phyloP scores from a whole-genome alignment of 345 rosid genomes.

The Heritiera littoralis region DNA sequence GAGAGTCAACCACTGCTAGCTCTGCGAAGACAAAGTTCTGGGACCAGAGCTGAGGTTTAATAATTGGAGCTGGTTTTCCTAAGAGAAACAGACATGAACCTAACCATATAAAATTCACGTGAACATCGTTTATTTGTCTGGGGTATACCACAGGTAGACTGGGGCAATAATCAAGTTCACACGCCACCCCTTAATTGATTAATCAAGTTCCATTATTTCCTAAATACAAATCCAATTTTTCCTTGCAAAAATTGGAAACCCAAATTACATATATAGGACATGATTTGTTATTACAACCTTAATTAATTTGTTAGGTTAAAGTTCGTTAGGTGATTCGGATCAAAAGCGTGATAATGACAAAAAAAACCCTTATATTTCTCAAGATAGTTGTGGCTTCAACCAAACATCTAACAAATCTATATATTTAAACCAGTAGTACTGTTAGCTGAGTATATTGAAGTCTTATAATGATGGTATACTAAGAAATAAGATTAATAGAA shows the following conservation, averaged over 20 bases:
- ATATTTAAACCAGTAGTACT: background rate
- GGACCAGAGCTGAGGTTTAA: background rate
- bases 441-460: background rate
- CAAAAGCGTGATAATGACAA: background rate
- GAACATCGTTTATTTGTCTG: slow-evolving; percentile 1
- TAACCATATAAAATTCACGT: background rate
- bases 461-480: background rate
- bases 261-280: too few species aligned
- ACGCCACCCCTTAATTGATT: background rate
- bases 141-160: background rate
- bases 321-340: too few species aligned
- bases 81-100: slow-evolving; percentile 13
- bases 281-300: background rate
- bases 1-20: background rate
- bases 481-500: too few species aligned
- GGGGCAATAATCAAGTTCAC: background rate
- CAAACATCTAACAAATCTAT: background rate
- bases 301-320: too few species aligned
- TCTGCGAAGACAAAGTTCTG: background rate
- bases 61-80: slow-evolving; percentile 15
- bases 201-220: background rate
- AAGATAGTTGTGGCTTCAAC: background rate
- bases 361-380: background rate
- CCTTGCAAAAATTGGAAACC: too few species aligned
- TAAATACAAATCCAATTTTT: too few species aligned